Evolutionary conservation across 2,329 filamentous ascomycete species (phyloP), one percentile per base, ranked within the genome.

Genomic region (Aspergillus caelatus): DNA sequence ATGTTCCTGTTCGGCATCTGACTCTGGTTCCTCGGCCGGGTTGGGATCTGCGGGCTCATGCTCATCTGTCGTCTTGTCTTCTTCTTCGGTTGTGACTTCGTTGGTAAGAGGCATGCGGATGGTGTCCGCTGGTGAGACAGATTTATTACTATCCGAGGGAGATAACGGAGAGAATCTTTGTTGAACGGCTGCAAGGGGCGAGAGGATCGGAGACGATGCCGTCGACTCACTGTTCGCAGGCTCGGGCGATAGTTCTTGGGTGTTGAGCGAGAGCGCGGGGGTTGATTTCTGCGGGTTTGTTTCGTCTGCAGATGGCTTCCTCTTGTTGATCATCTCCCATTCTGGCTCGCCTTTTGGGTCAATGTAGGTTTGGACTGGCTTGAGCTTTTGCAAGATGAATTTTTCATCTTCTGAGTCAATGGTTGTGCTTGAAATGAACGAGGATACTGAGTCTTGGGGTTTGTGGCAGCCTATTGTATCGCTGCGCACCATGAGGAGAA

Each of bases 321-420:
- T 9, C 28, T 57, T 69, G 45, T 60, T 70, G 34, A 70, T 50
- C 41, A 70, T 71, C 32, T 73, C 70, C 69, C 70, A 72, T 34
- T 60, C 62, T 1, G 72, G 72, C 30, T 72, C 68, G 14, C 60
- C 56, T 34, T 62, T 50, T n/a, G 61, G 61, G 41, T 70, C 63
- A 28, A 68, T 59, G 26, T 67, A 67, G 30, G 56, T 66, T 30
- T 62, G 66, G 4, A 65, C 58, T 12, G 65, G 63, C 10, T 68
- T 66, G 46, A 70, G 30, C 45, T 62, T 63, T 12, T 68, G 62
- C 21, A 69, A 45, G 16, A 70, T 64, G 11, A 62, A 32, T 26
- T 59, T 50, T 56, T 69, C 68, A 26, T 69, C 68, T 6, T 62
- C 62, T 12, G 65, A 61, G 16, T 57, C 53, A 12, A 65, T 58